Base-by-base conservation (phyloP, 345 rosid genomes). In the Lepidium aucheri region DNA sequence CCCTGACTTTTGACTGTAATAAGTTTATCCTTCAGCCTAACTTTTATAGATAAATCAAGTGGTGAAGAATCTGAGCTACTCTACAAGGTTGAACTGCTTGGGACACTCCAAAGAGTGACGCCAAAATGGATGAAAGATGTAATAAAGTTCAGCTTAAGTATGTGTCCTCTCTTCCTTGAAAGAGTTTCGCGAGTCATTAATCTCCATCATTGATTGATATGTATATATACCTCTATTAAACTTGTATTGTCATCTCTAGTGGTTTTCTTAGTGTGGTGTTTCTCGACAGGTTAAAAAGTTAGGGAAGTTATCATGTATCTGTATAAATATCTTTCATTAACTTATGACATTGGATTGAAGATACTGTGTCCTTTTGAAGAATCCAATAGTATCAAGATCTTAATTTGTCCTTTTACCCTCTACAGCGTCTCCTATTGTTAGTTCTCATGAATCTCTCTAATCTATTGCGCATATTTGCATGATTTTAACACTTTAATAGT, bases 71-170 rank as follows among this genome's bases (percentile, higher is more conserved):
- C 76, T 0, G 90, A 88, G 81, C 65, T 90, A 51, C 67, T 85
- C 49, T 90, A 90, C 72, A 74, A 78, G 4, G 78, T 76, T 55
- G 68, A 62, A 17, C 80, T 91, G 9, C 66, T 90, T n/a, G 97
- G 97, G 69, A 88, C 96, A 30, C 77, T 85, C 9, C 89, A 90
- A 74, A 80, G 84, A 73, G 80, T 90, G 3, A 97, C 89, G 2
- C 98, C 94, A 0, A 85, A 88, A 71, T 93, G 98, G 97, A 93
- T 90, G 97, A 82, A 85, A 77, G 87, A 86, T 15, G 84, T 32
- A 63, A 67, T 93, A 26, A 84, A 75, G 76, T 93, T 93, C 78
- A 79, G 89, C 60, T 70, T 77, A 39, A 83, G 76, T 71, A 90
- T 93, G 96, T 85, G 86, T 68, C 94, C 90, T 0, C 57, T 79